Percentiles rank a stretch among this genome's conserved stretches.
Conservation (phyloP, 2,329 filamentous ascomycete species). For the Fusarium sulawesiense region DNA sequence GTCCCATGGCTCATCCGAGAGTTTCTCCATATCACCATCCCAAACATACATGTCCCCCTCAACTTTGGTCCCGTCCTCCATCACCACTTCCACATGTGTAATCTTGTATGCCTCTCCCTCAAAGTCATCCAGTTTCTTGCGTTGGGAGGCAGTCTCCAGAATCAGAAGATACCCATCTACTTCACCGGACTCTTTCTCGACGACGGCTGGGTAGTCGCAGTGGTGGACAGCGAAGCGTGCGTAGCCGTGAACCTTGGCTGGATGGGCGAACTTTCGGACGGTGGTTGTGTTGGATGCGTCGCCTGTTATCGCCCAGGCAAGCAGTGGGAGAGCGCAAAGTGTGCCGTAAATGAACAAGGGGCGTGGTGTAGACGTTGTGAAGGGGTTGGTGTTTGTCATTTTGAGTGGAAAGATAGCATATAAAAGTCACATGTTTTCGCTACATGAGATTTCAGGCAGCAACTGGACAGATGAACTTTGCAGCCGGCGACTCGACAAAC, state of each 20-base stretch:
- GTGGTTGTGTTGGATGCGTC: conserved; percentile 34
- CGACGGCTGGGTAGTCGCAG: conserved; percentile 42
- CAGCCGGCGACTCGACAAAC: too few relatives aligned
- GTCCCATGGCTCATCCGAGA: conserved; percentile 42
- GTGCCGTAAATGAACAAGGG: neutral
- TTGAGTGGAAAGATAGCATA: too few relatives aligned
- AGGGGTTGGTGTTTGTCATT: neutral
- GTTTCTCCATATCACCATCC: conserved; percentile 30
- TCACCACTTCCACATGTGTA: conserved; percentile 9
- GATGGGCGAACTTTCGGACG: conserved; percentile 2
- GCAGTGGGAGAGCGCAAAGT: neutral
- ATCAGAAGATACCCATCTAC: conserved; percentile 45
- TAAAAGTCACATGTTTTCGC: too few relatives aligned
- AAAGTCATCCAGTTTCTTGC: conserved; percentile 51
- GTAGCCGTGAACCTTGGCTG: conserved; percentile 31
- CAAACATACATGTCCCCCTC: conserved; percentile 51
- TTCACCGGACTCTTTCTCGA: conserved; percentile 4
- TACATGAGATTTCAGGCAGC: too few relatives aligned
- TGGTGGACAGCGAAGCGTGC: conserved; percentile 20
- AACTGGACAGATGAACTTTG: too few relatives aligned
- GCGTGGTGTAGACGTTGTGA: neutral
- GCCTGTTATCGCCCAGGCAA: conserved; percentile 48
- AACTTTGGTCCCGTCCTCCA: conserved; percentile 25
- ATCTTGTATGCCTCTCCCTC: conserved; percentile 45
- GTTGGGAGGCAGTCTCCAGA: conserved; percentile 43